Evolutionary conservation across 768 basidiomycete genomes (phyloP).

Genomic region (Psilocybe subaeruginosa): DNA sequence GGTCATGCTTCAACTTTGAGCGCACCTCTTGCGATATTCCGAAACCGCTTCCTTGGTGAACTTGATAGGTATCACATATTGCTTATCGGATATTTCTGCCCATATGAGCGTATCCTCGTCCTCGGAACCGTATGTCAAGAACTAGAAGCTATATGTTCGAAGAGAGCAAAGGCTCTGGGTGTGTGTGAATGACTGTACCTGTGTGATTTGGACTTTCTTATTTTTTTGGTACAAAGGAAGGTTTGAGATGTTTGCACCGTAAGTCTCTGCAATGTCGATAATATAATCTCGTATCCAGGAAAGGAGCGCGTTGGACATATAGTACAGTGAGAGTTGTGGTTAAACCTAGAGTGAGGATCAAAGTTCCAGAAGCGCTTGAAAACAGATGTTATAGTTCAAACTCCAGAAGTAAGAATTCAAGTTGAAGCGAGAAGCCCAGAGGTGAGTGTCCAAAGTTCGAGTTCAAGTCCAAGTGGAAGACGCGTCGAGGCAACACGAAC

Average conservation of each 20-base stretch:
- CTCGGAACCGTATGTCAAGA: slow-evolving; percentile 50
- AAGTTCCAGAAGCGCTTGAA: no score
- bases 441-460: not conserved
- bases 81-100: slow-evolving; percentile 66
- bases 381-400: no score
- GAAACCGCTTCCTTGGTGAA: slow-evolving; percentile 55
- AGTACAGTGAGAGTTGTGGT: not conserved
- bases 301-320: slow-evolving; percentile 37
- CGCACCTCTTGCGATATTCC: slow-evolving; percentile 38
- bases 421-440: no score
- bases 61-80: slow-evolving; percentile 50
- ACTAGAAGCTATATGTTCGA: slow-evolving; percentile 36
- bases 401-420: no score
- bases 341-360: not conserved
- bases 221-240: slow-evolving; percentile 37
- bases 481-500: not conserved
- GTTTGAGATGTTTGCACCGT: slow-evolving; percentile 47
- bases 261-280: slow-evolving; percentile 47
- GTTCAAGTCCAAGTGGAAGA: not conserved
- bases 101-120: slow-evolving; percentile 51
- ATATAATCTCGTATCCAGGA: slow-evolving; percentile 67
- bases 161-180: slow-evolving; percentile 2
- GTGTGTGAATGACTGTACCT: slow-evolving; percentile 36
- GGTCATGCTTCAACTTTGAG: not conserved
- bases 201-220: slow-evolving; percentile 61